Base-by-base conservation (phyloP, 2,329 filamentous ascomycete genomes). In the Ilyonectria mors-panacis region DNA sequence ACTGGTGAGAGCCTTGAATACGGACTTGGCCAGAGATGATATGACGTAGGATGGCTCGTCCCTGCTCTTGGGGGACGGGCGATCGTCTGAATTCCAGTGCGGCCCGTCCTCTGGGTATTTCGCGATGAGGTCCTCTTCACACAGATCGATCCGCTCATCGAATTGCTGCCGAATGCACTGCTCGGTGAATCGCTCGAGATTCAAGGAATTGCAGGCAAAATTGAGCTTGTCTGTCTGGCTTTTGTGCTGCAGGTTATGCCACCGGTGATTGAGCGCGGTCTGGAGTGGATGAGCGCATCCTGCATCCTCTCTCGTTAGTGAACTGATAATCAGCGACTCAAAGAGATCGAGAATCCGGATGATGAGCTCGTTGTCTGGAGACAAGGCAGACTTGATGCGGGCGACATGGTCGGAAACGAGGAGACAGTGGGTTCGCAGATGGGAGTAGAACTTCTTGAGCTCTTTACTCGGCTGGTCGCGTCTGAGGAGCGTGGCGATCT, bases 1-100 rank as follows among this genome's bases (percentile, higher is more conserved):
- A 0, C 21, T 47, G 0, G 39, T 33, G 1, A 66, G 30, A 2
- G 63, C 66, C 28, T 66, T 60, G 47, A 68, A 68, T 12, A 66
- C 53, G 2, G 66, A 70, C 48, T 62, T 58, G 3, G 66, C 63
- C 2, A 63, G 63, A 13, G 3, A 62, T 53, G 58, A 66, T 1
- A 68, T 47, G 1, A 54, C 35, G 4, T 66, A 68, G 3, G 63
- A 59, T 10, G 66, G 63, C 28, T 66, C 66, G 7, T 13, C 2
- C 47, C 47, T 47, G 10, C 15, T 50, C 13, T 30, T 50, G 13
- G 47, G 23, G 15, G 47, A 23, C 15, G 26, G 3, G 15, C 47
- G 26, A 30, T 28, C 26, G 8, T 50, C 47, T 1, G 23, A 15
- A 2, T 10, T 26, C 44, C 44, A 47, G 6, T 47, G 9, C 21